Evolutionary conservation across 73 alveolate genomes (phyloP).

Genomic region (Paramecium octaurelia): DNA sequence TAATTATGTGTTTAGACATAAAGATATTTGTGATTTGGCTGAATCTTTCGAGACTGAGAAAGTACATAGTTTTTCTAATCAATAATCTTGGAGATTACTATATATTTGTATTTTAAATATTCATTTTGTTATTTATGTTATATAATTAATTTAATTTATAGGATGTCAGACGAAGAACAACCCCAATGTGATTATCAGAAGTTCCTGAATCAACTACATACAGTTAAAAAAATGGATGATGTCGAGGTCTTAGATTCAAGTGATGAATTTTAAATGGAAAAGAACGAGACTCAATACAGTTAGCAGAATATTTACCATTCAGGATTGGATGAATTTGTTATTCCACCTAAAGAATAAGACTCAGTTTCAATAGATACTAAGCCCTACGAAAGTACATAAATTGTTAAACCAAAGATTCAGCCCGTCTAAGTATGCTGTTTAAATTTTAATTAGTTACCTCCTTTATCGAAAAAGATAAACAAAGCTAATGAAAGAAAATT

Average conservation of each 20-base stretch:
- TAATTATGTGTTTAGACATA: neutral
- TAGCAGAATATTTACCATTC: neutral
- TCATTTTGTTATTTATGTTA: neutral
- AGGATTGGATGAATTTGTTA: slow-evolving; percentile 37
- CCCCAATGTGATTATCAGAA: neutral
- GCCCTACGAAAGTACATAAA: neutral
- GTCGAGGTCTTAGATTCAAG: neutral
- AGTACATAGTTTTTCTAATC: neutral
- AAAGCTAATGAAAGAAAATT: neutral
- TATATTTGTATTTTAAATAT: neutral
- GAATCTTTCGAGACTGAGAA: neutral
- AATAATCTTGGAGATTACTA: neutral
- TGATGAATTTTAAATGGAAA: slow-evolving; percentile 23
- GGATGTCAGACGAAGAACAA: neutral
- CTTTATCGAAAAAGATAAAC: neutral
- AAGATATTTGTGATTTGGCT: neutral
- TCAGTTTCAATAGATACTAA: slow-evolving; percentile 10
- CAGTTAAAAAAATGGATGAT: neutral
- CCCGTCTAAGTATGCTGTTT: slow-evolving; percentile 18
- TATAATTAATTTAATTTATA: neutral
- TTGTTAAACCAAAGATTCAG: neutral
- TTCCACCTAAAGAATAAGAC: slow-evolving; percentile 38
- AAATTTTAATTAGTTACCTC: slow-evolving; percentile 32
- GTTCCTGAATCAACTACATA: neutral
- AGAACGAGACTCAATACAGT: slow-evolving; percentile 9